Percentiles rank a stretch among this genome's conserved stretches.
Conservation (phyloP, 2,329 filamentous ascomycete species). For the Tolypocladium nubicola region DNA sequence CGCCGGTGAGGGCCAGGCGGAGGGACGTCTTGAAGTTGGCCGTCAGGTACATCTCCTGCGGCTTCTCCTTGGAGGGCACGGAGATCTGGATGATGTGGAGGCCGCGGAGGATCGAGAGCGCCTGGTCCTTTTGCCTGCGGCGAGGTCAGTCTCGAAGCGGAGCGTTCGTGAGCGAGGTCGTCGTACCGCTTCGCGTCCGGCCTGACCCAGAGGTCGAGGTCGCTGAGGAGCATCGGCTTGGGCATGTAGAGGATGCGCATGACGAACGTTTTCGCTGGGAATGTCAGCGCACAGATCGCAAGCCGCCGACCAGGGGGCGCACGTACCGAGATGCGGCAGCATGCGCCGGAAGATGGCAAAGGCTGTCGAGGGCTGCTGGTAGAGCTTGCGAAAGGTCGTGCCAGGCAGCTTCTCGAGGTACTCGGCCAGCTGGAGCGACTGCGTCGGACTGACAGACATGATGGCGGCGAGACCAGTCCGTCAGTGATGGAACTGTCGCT, state of each 20-base stretch:
- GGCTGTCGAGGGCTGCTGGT: conserved; percentile 90
- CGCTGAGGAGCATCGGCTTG: conserved; percentile 62
- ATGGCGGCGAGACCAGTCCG: conserved; percentile 18
- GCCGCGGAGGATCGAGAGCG: conserved; percentile 67
- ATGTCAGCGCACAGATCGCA: neutral
- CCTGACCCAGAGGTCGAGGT: conserved; percentile 80
- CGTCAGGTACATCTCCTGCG: conserved; percentile 65
- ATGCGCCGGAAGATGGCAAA: conserved; percentile 96
- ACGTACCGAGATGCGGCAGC: conserved; percentile 75
- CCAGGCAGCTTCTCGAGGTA: conserved; percentile 89
- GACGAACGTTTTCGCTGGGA: conserved; percentile 79
- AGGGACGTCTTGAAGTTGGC: conserved; percentile 76
- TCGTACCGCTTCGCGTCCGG: conserved; percentile 39
- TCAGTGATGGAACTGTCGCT: conserved; percentile 5
- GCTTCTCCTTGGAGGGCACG: conserved; percentile 46
- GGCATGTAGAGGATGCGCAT: conserved; percentile 93
- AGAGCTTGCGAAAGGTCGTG: conserved; percentile 81
- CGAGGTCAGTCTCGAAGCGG: neutral
- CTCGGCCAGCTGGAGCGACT: conserved; percentile 59
- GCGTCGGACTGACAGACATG: conserved; percentile 35
- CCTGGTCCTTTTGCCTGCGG: conserved; percentile 67
- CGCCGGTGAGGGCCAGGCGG: conserved; percentile 77
- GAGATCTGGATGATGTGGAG: conserved; percentile 77
- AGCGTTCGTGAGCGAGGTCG: neutral
- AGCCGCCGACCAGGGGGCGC: neutral